phyloP scores from a whole-genome alignment of 1,284 basidiomycete genomes.

The Mycena sp. region DNA sequence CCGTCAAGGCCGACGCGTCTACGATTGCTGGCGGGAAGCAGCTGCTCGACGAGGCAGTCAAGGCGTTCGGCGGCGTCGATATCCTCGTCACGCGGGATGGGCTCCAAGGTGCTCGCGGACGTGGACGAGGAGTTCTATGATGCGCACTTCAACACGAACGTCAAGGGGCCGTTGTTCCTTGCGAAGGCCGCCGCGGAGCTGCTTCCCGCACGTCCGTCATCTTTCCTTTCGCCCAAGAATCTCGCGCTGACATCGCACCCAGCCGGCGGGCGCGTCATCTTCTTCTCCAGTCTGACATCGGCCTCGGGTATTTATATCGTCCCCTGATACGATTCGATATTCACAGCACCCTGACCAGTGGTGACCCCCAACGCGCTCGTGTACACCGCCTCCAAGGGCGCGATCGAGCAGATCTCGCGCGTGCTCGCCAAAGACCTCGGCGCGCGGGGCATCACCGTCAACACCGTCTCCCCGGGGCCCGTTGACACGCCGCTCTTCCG shows the following conservation, averaged over 20 bases:
- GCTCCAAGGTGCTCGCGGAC: conserved; percentile 52
- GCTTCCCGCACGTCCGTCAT: conserved; percentile 52
- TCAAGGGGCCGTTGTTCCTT: conserved; percentile 67
- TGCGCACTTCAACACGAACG: conserved; percentile 59
- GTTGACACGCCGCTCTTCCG: conserved; percentile 64
- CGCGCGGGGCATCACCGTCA: conserved; percentile 61
- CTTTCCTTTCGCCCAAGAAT: not conserved
- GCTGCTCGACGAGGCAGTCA: conserved; percentile 57
- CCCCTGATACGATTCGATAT: no score
- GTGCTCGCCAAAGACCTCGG: conserved; percentile 67
- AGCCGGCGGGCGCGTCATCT: conserved; percentile 63
- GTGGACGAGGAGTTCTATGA: conserved; percentile 62
- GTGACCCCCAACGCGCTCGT: conserved; percentile 58
- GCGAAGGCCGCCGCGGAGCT: conserved; percentile 55
- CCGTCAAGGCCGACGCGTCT: conserved; percentile 61
- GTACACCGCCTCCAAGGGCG: conserved; percentile 65
- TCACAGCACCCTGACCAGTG: no score
- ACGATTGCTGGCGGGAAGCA: conserved; percentile 52
- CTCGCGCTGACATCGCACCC: not conserved
- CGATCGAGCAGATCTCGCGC: conserved; percentile 66
- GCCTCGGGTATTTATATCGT: conserved; percentile 51
- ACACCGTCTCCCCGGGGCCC: conserved; percentile 64
- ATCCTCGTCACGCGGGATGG: conserved; percentile 68
- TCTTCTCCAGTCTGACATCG: conserved; percentile 61
- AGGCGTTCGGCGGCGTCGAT: conserved; percentile 60